These are phyloP conservation scores for Pseudonitzschia multistriata DNA, from an alignment of 108 stramenopile species.

Conservation along the genomic window DNA sequence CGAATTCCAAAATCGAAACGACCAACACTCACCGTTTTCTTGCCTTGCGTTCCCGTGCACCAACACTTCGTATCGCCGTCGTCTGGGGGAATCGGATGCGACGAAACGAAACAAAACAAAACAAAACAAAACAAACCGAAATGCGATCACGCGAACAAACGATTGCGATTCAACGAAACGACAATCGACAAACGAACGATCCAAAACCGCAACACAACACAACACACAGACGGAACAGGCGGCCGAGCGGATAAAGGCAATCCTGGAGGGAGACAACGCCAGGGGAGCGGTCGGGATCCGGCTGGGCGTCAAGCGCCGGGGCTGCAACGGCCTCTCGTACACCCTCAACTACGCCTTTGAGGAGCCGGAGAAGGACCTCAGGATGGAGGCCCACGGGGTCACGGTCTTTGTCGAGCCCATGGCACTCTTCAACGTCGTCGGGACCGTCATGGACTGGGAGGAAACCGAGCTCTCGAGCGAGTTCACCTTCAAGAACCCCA, in stretches of 20 bases:
- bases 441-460: constrained; percentile 97
- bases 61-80: too few species aligned
- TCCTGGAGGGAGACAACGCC: constrained; percentile 43
- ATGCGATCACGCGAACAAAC: too few species aligned
- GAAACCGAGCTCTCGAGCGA: constrained; percentile 95
- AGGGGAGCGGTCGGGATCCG: constrained; percentile 86
- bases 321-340: constrained; percentile 98
- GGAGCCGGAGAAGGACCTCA: constrained; percentile 52
- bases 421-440: constrained; percentile 97
- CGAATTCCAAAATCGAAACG: too few species aligned
- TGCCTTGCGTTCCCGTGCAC: too few species aligned
- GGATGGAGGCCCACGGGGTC: constrained; percentile 73
- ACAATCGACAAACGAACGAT: too few species aligned
- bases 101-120: too few species aligned
- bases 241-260: constrained; percentile 54
- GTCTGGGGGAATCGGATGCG: too few species aligned
- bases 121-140: too few species aligned
- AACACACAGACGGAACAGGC: constrained; percentile 69
- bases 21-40: too few species aligned
- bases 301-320: constrained; percentile 92
- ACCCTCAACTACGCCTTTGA: constrained; percentile 96
- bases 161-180: too few species aligned
- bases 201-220: too few species aligned
- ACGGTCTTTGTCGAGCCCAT: constrained; percentile 96
- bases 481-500: constrained; percentile 99